Conservation (phyloP, 2,329 filamentous ascomycete species). For the Exophiala calicioides region DNA sequence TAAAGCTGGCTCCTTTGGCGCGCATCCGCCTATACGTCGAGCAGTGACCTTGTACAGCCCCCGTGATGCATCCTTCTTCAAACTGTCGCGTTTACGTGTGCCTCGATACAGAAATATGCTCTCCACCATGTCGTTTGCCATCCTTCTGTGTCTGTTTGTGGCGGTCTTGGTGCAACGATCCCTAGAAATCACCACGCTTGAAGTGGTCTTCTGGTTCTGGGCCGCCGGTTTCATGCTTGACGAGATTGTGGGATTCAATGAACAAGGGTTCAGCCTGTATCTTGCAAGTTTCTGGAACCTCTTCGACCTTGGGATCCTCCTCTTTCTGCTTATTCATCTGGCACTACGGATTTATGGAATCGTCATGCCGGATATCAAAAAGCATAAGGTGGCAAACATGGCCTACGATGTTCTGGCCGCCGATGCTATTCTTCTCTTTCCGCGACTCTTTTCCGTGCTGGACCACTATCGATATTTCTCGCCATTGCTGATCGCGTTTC, state of each 20-base stretch:
- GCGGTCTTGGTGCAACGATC: conserved; percentile 77
- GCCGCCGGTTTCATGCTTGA: conserved; percentile 96
- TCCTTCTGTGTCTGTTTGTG: conserved; percentile 81
- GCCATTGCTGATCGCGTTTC: conserved; percentile 88
- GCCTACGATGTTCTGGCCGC: conserved; percentile 93
- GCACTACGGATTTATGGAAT: conserved; percentile 86
- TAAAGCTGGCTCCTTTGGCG: conserved; percentile 24
- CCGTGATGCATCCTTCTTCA: conserved; percentile 84
- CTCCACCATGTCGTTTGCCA: conserved; percentile 81
- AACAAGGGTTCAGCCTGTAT: conserved; percentile 93
- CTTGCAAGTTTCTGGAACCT: conserved; percentile 98
- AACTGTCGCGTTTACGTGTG: conserved; percentile 84
- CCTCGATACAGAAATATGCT: conserved; percentile 89
- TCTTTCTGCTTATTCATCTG: conserved; percentile 86
- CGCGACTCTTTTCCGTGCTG: conserved; percentile 85
- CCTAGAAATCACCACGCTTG: conserved; percentile 76
- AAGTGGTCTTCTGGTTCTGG: conserved; percentile 96
- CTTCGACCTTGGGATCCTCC: conserved; percentile 85
- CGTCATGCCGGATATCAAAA: conserved; percentile 70
- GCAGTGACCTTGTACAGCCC: conserved; percentile 89
- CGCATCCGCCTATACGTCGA: conserved; percentile 42
- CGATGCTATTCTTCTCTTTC: conserved; percentile 85
- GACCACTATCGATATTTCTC: conserved; percentile 97
- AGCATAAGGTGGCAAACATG: conserved; percentile 72
- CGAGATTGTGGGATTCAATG: conserved; percentile 92